phyloP scores from a whole-genome alignment of 73 alveolate genomes.

The Chromera velia region DNA sequence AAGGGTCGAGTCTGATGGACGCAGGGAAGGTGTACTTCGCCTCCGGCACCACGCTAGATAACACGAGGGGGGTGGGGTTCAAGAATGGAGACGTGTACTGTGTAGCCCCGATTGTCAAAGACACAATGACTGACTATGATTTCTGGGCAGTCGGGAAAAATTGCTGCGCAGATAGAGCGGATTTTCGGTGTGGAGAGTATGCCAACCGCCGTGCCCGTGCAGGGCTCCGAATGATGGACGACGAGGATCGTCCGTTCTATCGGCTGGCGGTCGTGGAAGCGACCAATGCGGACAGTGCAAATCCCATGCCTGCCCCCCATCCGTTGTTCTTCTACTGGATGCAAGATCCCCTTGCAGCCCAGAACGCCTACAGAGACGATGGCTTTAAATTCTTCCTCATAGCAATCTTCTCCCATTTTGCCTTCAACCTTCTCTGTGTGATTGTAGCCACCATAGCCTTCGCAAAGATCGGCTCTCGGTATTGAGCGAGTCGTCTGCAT shows the following conservation, averaged over 20 bases:
- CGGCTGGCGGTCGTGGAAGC: neutral
- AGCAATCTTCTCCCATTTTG: too few relatives aligned
- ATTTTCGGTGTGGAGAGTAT: neutral
- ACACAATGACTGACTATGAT: neutral
- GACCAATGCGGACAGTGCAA: neutral
- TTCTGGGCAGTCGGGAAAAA: neutral
- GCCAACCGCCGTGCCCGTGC: neutral
- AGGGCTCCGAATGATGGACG: neutral
- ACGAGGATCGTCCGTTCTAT: neutral
- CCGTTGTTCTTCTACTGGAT: neutral
- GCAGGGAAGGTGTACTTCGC: neutral
- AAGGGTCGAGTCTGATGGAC: neutral
- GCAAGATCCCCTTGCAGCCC: too few relatives aligned
- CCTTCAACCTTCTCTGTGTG: too few relatives aligned
- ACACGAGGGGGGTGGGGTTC: neutral
- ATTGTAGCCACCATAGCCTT: too few relatives aligned
- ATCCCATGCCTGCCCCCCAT: neutral
- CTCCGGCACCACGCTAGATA: neutral
- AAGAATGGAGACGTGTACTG: neutral
- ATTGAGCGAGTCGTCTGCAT: too few relatives aligned
- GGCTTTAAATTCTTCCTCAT: too few relatives aligned
- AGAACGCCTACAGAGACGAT: too few relatives aligned
- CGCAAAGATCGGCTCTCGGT: too few relatives aligned
- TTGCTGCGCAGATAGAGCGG: neutral
- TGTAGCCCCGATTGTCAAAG: neutral